Evolutionary conservation across 225 moss, liverwort and hornwort genomes (phyloP).

Genomic region (Physcomitrellopsis africana): DNA sequence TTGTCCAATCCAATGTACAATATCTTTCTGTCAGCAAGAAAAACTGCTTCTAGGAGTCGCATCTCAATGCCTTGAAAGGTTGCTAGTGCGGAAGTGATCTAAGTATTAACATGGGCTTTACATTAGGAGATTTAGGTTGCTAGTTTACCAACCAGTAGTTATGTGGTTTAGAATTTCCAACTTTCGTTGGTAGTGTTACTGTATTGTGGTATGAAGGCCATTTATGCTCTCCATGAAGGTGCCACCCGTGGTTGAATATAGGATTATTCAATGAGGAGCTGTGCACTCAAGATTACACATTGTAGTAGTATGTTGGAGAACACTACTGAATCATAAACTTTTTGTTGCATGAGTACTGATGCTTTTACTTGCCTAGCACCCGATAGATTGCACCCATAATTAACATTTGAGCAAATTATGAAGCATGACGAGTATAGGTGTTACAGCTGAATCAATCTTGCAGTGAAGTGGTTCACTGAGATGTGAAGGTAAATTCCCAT

Average conservation of each 20-base stretch:
- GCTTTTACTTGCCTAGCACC: too few relatives aligned
- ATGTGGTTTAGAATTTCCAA: neutral
- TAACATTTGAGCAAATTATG: too few relatives aligned
- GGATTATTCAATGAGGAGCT: neutral
- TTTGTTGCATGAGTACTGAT: too few relatives aligned
- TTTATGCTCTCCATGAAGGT: slow-evolving; percentile 26
- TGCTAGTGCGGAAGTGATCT: neutral
- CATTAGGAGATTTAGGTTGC: neutral
- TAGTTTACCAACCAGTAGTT: slow-evolving; percentile 13
- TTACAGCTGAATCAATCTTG: too few relatives aligned
- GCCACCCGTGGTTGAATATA: slow-evolving; percentile 8
- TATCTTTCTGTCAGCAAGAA: slow-evolving; percentile 17
- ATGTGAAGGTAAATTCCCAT: too few relatives aligned
- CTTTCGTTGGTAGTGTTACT: slow-evolving; percentile 4
- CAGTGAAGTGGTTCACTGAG: too few relatives aligned
- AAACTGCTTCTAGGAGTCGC: slow-evolving; percentile 21
- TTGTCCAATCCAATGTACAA: slow-evolving; percentile 12
- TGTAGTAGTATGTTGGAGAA: neutral
- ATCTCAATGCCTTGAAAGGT: neutral
- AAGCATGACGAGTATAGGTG: too few relatives aligned
- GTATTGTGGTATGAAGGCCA: slow-evolving; percentile 12
- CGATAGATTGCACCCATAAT: too few relatives aligned
- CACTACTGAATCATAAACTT: too few relatives aligned
- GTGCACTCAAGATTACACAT: neutral
- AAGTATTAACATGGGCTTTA: neutral